Evolutionary conservation across 2,329 filamentous ascomycete genomes (phyloP), one percentile per base, ranked within the genome.

Genomic region (Beauveria scarabaeidicola): DNA sequence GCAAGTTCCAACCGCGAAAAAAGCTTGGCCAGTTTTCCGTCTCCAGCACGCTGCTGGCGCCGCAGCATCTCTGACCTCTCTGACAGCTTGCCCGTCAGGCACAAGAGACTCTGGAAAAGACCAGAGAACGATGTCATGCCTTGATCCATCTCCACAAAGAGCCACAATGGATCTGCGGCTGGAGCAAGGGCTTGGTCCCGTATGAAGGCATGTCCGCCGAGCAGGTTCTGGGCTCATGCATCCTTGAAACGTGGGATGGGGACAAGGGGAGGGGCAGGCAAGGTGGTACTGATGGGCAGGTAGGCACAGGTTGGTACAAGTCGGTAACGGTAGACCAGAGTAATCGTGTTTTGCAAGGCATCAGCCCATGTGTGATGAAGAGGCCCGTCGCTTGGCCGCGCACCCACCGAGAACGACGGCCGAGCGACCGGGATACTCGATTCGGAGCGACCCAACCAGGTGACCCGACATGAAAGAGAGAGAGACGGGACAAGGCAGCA

Each of bases 341-440:
- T 36, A 23, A 36, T 10, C 6, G 13, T 27, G 10, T n/a, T 27
- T 11, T 55, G 41, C 44, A n/a, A 41, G 53, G 53, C 44, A 48
- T 36, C 53, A 40, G 19, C 23, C 43, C 44, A 32, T 57, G 32
- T 40, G 55, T 25, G 27, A 55, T 44, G 13, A 32, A 32, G 11
- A 32, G 11, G 52, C 10, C 25, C 40, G 41, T 10, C 19, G 25
- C 40, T 23, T 40, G 43, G 15, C 43, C 29, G 25, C 5, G 21
- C 32, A 21, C 4, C 15, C 13, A n/a, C 19, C 32, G 36, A 27
- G 19, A 40, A 9, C 8, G 10, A 52, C 50, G 19, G 32, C 15
- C 53, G 11, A 51, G 29, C 29, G 29, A 32, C 29, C 55, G 55
- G 55, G 55, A 58, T 58, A 58, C 55, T 58, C 46, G 32, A 58